Evolutionary conservation across 2,329 filamentous ascomycete genomes (phyloP), one percentile per base, ranked within the genome.

Genomic region (Diaporthe capsici): DNA sequence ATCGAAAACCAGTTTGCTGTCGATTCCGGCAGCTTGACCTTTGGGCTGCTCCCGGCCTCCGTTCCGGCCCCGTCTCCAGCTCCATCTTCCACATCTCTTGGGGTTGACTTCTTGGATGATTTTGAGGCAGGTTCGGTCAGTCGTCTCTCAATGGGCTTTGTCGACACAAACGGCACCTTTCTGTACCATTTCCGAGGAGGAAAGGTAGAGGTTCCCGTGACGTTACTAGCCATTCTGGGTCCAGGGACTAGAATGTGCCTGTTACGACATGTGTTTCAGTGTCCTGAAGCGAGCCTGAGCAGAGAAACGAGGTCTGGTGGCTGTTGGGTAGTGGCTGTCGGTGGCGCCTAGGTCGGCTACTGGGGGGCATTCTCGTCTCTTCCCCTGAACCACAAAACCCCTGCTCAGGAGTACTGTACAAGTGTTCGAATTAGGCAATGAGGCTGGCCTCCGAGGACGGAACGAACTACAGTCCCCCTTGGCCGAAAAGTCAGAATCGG

Each of bases 161-260:
- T 78, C 17, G 81, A 82, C 4, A 82, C 20, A 37, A 82, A 80
- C 0, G 81, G 81, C 1, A 82, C 81, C 49, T 80, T 77, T 61
- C 81, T 79, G 77, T 82, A 82, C 81, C 81, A 82, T 57, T 80
- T 82, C 74, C 81, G 77, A 1, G 79, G 80, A 37, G 80, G 78
- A 55, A 82, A 82, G 34, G 68, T 77, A 58, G 58, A 63, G 71
- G 34, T 79, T 80, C 57, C 76, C 78, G 60, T 80, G n/a, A 65
- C 76, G 51, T 74, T 78, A 70, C 57, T 79, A 12, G 78, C 75
- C 81, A 82, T 82, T 53, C 39, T 73, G 58, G 71, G 47, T 53
- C 44, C 47, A 53, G 31, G 71, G 71, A 31, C 47, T 65, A 39
- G 47, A 63, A 55, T 65, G 25, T 65, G 58, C 57, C 58, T 65